Percentiles rank a stretch among this genome's conserved stretches.
Evolutionary conservation across 2,329 filamentous ascomycete species (phyloP).

Genomic region (Botrytis pseudocinerea): DNA sequence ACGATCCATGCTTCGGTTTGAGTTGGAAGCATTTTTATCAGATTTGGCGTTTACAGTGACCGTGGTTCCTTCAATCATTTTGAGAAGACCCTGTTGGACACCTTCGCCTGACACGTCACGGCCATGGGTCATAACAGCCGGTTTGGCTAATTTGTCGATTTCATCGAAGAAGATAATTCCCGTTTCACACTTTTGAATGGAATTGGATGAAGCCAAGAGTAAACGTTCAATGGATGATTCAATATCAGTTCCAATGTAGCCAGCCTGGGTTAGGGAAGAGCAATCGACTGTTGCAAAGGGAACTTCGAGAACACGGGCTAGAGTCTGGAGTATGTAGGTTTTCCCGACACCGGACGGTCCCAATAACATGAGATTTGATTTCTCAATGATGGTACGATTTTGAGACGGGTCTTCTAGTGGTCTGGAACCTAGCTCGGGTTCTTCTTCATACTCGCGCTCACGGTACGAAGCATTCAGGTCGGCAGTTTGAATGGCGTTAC

Average conservation of each 20-base stretch:
- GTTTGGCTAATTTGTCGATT: constrained; percentile 93
- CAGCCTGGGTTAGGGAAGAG: constrained; percentile 92
- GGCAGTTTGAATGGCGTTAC: constrained; percentile 44
- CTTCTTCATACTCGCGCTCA: constrained; percentile 23
- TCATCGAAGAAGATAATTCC: constrained; percentile 97
- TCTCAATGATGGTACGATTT: constrained; percentile 63
- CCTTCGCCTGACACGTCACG: constrained; percentile 96
- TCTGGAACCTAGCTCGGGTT: constrained; percentile 31
- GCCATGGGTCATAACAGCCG: constrained; percentile 73
- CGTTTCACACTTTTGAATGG: constrained; percentile 78
- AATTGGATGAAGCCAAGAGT: constrained; percentile 86
- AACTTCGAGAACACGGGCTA: constrained; percentile 90
- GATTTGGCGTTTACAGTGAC: constrained; percentile 88
- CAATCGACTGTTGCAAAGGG: constrained; percentile 96
- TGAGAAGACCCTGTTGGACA: constrained; percentile 91
- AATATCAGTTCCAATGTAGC: constrained; percentile 98
- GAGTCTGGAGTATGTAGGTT: constrained; percentile 82
- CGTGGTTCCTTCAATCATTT: constrained; percentile 94
- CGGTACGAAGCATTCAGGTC: constrained; percentile 32
- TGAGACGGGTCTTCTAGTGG: constrained; percentile 23
- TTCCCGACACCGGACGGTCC: constrained; percentile 96
- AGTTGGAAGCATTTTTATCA: constrained; percentile 45
- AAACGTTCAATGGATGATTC: constrained; percentile 91
- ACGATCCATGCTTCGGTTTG: constrained; percentile 29
- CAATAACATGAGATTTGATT: constrained; percentile 89